phyloP scores from a whole-genome alignment of 306 rosid genomes.

The Medicago ruthenica region DNA sequence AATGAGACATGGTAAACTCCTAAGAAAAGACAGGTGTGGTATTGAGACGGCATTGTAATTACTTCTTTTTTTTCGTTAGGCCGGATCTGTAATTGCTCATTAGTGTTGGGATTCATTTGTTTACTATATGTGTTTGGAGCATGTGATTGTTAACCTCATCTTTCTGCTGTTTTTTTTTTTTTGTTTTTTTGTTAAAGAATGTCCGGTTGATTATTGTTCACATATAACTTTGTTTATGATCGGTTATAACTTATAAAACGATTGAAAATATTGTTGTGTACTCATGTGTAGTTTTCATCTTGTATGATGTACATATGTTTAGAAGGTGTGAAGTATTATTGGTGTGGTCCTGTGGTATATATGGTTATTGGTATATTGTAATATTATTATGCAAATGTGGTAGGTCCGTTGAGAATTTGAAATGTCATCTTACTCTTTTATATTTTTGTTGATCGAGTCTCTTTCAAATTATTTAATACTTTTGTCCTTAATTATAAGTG shows the following conservation, averaged over 20 bases:
- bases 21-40: background rate
- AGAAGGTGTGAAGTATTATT: background rate
- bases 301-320: too few relatives aligned
- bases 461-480: background rate
- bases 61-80: too few relatives aligned
- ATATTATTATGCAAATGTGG: background rate
- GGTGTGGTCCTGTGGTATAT: background rate
- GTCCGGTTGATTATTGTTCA: background rate
- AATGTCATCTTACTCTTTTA: background rate
- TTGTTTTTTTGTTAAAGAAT: background rate
- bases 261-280: background rate
- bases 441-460: background rate
- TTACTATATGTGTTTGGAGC: too few relatives aligned
- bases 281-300: background rate
- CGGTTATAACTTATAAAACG: background rate
- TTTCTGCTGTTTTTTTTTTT: background rate
- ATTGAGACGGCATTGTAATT: background rate
- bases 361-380: background rate
- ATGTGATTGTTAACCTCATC: too few relatives aligned
- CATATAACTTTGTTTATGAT: too few relatives aligned
- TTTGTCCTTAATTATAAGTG: background rate
- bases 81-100: background rate
- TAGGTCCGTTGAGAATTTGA: background rate
- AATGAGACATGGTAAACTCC: too few relatives aligned
- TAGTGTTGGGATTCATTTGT: background rate